A percentile compares a stretch with the other conserved stretches of the same genome.
phyloP scores from a whole-genome alignment of 176 grass and related monocot genomes.

The Neostapfia colusana region DNA sequence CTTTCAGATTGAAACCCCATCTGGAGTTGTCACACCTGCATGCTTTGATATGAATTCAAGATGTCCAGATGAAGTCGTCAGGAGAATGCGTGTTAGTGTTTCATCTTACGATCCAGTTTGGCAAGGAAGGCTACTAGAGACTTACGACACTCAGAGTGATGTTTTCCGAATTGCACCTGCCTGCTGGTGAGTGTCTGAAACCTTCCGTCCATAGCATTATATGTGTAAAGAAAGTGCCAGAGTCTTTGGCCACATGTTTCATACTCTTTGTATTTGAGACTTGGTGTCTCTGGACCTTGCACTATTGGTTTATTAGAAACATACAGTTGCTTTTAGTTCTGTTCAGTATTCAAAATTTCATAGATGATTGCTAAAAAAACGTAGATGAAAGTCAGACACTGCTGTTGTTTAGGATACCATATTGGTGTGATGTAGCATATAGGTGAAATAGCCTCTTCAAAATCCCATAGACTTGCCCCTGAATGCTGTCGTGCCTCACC shows the following conservation, averaged over 20 bases:
- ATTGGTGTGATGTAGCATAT: slow-evolving; percentile 22
- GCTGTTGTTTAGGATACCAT: not conserved
- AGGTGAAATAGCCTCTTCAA: not conserved
- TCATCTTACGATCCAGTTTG: slow-evolving; percentile 68
- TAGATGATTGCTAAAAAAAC: not conserved
- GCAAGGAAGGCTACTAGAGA: slow-evolving; percentile 73
- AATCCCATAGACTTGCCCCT: not conserved
- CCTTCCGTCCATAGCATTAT: slow-evolving; percentile 10
- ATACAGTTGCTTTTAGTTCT: not conserved
- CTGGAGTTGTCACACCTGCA: slow-evolving; percentile 56
- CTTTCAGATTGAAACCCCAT: slow-evolving; percentile 71
- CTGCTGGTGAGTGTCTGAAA: slow-evolving; percentile 54
- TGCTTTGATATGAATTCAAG: slow-evolving; percentile 73
- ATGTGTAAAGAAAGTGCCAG: not conserved
- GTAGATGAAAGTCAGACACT: not conserved
- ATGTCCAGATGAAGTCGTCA: slow-evolving; percentile 85
- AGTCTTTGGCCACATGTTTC: slow-evolving; percentile 21
- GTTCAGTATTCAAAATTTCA: slow-evolving; percentile 11
- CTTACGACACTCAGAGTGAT: slow-evolving; percentile 68
- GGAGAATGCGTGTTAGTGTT: slow-evolving; percentile 65
- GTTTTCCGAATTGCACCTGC: slow-evolving; percentile 59
- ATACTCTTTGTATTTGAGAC: slow-evolving; percentile 8
- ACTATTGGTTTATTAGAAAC: slow-evolving; percentile 20
- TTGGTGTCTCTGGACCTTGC: not conserved
- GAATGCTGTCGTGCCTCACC: not conserved